Evolutionary conservation across 768 basidiomycete species (phyloP).

Genomic region (Lyophyllum decastes): DNA sequence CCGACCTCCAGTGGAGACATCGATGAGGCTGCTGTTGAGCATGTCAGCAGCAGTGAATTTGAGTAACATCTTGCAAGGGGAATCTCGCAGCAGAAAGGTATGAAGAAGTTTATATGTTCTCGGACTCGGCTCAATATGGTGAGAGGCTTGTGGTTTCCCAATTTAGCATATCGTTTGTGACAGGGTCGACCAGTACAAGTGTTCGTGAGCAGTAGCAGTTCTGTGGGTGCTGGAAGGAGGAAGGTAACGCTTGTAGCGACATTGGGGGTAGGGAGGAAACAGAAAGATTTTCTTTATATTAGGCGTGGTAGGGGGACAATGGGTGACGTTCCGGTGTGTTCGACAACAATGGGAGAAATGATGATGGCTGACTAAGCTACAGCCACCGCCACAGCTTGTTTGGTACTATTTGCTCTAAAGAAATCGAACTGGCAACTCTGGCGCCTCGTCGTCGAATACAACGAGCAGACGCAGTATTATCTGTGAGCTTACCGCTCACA

Average conservation of each 20-base stretch:
- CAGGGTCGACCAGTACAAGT: background rate
- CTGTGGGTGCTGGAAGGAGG: background rate
- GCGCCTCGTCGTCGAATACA: constrained; percentile 26
- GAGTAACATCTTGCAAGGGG: constrained; percentile 45
- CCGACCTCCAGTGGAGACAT: constrained; percentile 49
- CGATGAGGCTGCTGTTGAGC: constrained; percentile 54
- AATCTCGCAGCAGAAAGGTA: constrained; percentile 3
- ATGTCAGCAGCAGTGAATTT: constrained; percentile 61
- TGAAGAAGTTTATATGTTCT: constrained; percentile 20
- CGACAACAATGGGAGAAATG: background rate
- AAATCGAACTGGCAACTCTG: constrained; percentile 34
- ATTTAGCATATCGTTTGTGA: constrained; percentile 48
- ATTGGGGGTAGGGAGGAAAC: constrained; percentile 3
- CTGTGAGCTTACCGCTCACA: constrained; percentile 17
- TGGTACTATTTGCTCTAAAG: constrained; percentile 35
- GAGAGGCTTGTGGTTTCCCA: constrained; percentile 44
- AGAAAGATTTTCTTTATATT: constrained; percentile 8
- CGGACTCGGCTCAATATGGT: constrained; percentile 31
- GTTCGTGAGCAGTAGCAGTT: background rate
- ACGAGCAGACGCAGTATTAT: constrained; percentile 17
- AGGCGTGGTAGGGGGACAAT: constrained; percentile 24
- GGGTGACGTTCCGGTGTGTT: constrained; percentile 7
- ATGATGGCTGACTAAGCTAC: constrained; percentile 18
- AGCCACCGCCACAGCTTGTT: constrained; percentile 19
- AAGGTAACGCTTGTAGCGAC: constrained; percentile 1